Evolutionary conservation across 768 basidiomycete genomes (phyloP).

Genomic region (Mycena crocata): DNA sequence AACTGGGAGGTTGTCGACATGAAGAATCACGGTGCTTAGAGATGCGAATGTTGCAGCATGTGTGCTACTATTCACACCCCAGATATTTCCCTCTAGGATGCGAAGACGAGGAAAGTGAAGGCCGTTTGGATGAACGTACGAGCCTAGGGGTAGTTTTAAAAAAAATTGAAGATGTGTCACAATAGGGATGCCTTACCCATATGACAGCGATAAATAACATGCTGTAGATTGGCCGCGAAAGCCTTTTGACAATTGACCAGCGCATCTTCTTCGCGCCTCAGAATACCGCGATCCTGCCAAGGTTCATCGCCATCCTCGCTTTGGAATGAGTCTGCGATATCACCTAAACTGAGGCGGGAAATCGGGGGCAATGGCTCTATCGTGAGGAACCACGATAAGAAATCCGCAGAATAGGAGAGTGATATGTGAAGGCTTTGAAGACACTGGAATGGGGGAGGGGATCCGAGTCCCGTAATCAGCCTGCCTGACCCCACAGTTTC

Average conservation of each 20-base stretch:
- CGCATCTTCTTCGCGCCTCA: neutral
- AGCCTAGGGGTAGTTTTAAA: neutral
- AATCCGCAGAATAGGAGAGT: neutral
- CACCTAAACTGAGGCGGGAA: neutral
- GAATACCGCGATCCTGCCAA: neutral
- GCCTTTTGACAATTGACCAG: neutral
- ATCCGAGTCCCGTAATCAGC: neutral
- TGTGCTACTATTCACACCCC: neutral
- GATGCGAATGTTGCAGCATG: neutral
- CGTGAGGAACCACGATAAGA: neutral
- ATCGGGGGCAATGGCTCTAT: neutral
- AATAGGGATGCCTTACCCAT: neutral
- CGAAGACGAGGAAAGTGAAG: neutral
- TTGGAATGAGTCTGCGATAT: neutral
- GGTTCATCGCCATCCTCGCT: neutral
- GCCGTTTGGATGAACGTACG: neutral
- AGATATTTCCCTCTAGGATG: neutral
- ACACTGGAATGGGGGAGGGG: neutral
- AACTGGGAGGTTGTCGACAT: neutral
- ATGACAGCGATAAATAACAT: neutral
- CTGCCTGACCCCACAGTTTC: neutral
- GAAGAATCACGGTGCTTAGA: neutral
- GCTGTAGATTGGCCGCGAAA: neutral
- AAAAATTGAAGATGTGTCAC: neutral
- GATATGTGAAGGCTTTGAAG: neutral